phyloP scores from a whole-genome alignment of 2,329 filamentous ascomycete genomes.

The Penicillium fuscoglaucum region DNA sequence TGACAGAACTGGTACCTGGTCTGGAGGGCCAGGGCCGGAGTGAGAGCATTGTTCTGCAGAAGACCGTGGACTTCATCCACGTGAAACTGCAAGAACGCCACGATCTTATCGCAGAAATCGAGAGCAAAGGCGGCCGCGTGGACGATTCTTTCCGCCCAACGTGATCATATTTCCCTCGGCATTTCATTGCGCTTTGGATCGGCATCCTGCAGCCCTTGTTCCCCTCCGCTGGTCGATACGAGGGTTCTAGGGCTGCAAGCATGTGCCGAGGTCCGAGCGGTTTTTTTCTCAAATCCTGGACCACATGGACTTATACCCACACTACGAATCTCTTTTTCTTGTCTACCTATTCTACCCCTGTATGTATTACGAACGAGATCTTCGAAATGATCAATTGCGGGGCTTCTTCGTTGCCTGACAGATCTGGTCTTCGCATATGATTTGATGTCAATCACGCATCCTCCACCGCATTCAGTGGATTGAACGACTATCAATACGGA shows the following conservation, averaged over 20 bases:
- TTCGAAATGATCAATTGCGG: neutral
- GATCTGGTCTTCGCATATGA: neutral
- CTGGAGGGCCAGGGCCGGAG: constrained; percentile 80
- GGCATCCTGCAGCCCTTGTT: neutral
- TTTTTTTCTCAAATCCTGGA: constrained; percentile 1
- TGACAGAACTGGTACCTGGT: constrained; percentile 78
- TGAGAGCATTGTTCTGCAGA: constrained; percentile 77
- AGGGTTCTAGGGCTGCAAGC: neutral
- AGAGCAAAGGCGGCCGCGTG: constrained; percentile 60
- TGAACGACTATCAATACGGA: neutral
- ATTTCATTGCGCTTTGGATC: neutral
- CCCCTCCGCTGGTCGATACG: constrained; percentile 8
- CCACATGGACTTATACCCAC: constrained; percentile 15
- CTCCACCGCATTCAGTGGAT: neutral
- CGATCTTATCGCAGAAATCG: constrained; percentile 58
- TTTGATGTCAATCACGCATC: neutral
- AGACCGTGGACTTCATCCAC: constrained; percentile 66
- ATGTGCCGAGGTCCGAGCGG: constrained; percentile 20
- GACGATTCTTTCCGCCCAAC: constrained; percentile 39
- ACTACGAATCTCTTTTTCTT: constrained; percentile 13
- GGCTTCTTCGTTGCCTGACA: neutral
- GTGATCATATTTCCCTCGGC: constrained; percentile 7
- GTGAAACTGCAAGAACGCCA: constrained; percentile 61
- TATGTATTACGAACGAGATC: constrained; percentile 2
- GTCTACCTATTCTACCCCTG: neutral